These are phyloP conservation scores for Bryoerythrophyllum caledonicum DNA, from an alignment of 225 moss, liverwort and hornwort genomes.

Conservation along the genomic window DNA sequence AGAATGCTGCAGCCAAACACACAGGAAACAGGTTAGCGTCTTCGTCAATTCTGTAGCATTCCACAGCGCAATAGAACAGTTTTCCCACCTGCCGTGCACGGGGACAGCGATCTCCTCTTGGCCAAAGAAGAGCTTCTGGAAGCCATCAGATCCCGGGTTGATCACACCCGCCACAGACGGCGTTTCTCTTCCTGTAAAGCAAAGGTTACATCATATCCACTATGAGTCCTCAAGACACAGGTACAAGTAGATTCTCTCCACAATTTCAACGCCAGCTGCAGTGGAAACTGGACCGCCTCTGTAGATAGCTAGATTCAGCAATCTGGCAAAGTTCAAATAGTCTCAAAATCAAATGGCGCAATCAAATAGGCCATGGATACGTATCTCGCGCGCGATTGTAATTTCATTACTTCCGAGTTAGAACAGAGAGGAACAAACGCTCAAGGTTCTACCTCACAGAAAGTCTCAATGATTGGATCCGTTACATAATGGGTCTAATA, in stretches of 20 bases:
- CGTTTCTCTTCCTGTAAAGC: constrained; percentile 43
- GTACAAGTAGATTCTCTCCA: too few relatives aligned
- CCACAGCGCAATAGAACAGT: background rate
- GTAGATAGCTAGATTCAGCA: background rate
- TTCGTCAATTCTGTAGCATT: background rate
- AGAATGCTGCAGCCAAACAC: constrained; percentile 39
- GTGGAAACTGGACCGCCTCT: background rate
- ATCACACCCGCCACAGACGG: constrained; percentile 78
- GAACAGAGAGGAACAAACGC: background rate
- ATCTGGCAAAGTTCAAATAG: background rate
- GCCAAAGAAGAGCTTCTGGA: constrained; percentile 79
- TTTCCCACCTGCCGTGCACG: constrained; percentile 58
- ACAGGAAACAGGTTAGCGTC: constrained; percentile 6
- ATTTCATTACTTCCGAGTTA: background rate
- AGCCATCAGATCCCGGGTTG: constrained; percentile 71
- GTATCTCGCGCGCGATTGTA: too few relatives aligned
- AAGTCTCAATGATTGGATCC: background rate
- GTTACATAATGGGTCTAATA: background rate
- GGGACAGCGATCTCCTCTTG: constrained; percentile 75
- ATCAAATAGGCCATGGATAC: too few relatives aligned
- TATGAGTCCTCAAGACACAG: background rate
- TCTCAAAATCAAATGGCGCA: background rate
- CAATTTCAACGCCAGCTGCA: too few relatives aligned
- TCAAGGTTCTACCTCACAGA: background rate
- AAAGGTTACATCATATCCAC: background rate